Evolutionary conservation across 805 yeast species (phyloP).

Genomic region (Nakazawaea anatomiae): DNA sequence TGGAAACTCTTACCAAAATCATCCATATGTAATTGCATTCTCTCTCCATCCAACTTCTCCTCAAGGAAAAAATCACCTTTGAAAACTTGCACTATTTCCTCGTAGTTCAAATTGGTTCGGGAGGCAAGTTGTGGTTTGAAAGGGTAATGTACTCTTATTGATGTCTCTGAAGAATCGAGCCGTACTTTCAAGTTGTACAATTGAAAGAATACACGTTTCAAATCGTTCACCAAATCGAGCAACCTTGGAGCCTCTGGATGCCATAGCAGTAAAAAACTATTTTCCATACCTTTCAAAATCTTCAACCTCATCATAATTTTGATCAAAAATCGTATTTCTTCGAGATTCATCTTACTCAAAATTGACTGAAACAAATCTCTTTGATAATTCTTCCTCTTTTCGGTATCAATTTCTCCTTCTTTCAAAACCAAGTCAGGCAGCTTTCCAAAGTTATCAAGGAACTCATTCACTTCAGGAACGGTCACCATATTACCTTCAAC

Average conservation of each 20-base stretch:
- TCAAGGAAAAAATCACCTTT: conserved; percentile 61
- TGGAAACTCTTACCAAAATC: conserved; percentile 31
- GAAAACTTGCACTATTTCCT: conserved; percentile 42
- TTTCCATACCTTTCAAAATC: conserved; percentile 59
- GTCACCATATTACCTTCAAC: conserved; percentile 29
- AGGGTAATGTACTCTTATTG: conserved; percentile 41
- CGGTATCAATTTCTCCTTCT: neutral
- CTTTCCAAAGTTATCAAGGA: conserved; percentile 38
- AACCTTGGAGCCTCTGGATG: conserved; percentile 74
- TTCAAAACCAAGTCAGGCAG: conserved; percentile 9
- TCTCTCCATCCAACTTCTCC: conserved; percentile 91
- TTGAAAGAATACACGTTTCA: conserved; percentile 54
- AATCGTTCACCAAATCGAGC: conserved; percentile 57
- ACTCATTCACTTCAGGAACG: conserved; percentile 42
- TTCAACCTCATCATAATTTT: conserved; percentile 57
- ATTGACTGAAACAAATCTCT: conserved; percentile 41
- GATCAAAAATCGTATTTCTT: conserved; percentile 65
- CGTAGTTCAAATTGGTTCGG: conserved; percentile 45
- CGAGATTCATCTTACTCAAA: conserved; percentile 45
- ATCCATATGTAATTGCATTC: conserved; percentile 71
- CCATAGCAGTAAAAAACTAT: conserved; percentile 53
- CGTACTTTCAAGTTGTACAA: conserved; percentile 44
- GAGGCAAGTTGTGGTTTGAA: conserved; percentile 77
- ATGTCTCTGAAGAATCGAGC: conserved; percentile 33
- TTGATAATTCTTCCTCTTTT: conserved; percentile 30